phyloP scores from a whole-genome alignment of 768 basidiomycete species.

The Auricularia heimuer region DNA sequence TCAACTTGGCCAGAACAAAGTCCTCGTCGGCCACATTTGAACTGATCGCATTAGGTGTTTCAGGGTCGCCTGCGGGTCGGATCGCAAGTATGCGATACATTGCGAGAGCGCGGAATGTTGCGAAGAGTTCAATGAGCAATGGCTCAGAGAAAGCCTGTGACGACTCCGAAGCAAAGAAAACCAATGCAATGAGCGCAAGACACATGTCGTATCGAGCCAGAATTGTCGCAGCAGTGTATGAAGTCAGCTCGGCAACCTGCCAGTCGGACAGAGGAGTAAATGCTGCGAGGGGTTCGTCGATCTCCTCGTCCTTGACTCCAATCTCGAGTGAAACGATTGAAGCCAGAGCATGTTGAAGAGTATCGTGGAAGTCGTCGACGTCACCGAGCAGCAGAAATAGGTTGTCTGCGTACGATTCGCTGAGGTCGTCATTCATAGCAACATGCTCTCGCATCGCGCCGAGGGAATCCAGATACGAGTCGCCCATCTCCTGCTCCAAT shows the following conservation, averaged over 20 bases:
- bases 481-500: constrained; percentile 67
- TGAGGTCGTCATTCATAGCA: constrained; percentile 33
- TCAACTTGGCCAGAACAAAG: constrained; percentile 35
- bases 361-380: constrained; percentile 45
- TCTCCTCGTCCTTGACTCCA: constrained; percentile 62
- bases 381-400: background rate
- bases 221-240: constrained; percentile 52
- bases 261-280: constrained; percentile 38
- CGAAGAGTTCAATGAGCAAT: constrained; percentile 60
- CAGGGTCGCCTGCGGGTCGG: constrained; percentile 42
- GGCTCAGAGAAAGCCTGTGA: constrained; percentile 50
- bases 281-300: constrained; percentile 22
- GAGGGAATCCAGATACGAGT: constrained; percentile 55
- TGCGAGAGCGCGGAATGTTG: constrained; percentile 67
- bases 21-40: constrained; percentile 33
- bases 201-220: constrained; percentile 70
- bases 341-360: constrained; percentile 50
- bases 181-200: constrained; percentile 50
- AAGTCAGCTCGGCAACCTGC: constrained; percentile 49
- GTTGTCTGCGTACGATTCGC: constrained; percentile 49
- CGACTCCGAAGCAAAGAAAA: constrained; percentile 63
- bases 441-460: background rate
- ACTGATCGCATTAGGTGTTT: constrained; percentile 14
- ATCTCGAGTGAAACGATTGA: constrained; percentile 59
- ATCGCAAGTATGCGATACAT: constrained; percentile 54